Conservation (phyloP, 2,329 filamentous ascomycete genomes). For the Corniculantispora saksenae region DNA sequence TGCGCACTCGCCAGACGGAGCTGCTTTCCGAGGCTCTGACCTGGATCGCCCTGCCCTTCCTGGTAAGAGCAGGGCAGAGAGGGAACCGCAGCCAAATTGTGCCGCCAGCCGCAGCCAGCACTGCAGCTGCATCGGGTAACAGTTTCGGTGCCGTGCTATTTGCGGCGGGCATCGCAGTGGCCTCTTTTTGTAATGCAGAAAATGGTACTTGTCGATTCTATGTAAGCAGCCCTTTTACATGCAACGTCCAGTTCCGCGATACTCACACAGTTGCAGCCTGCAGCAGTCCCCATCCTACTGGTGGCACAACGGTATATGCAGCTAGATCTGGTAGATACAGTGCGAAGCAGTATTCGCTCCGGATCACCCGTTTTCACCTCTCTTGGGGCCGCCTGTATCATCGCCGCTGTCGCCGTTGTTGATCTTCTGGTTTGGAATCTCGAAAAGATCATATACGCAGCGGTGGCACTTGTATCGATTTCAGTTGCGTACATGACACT, state of each 20-base stretch:
- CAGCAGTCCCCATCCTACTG: conserved; percentile 28
- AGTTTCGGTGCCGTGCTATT: conserved; percentile 2
- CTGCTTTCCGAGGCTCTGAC: conserved; percentile 35
- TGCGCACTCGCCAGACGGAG: conserved; percentile 27
- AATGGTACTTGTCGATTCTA: conserved; percentile 18
- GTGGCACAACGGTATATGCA: conserved; percentile 10
- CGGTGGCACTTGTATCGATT: conserved; percentile 31
- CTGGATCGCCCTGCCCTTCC: conserved; percentile 32
- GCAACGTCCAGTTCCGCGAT: neutral
- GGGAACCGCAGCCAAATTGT: neutral
- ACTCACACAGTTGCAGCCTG: conserved; percentile 23
- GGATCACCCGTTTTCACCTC: conserved; percentile 9
- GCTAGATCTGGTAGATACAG: neutral
- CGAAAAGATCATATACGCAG: conserved; percentile 25
- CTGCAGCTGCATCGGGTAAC: neutral
- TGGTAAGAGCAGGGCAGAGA: conserved; percentile 21
- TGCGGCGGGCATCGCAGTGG: conserved; percentile 3
- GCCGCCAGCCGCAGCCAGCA: conserved; percentile 9
- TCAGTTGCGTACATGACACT: conserved; percentile 33
- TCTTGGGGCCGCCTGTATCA: neutral
- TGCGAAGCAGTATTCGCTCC: neutral
- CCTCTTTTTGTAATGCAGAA: conserved; percentile 25
- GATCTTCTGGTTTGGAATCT: conserved; percentile 33
- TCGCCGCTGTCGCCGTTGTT: conserved; percentile 17
- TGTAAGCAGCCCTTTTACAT: conserved; percentile 15